Evolutionary conservation across 352 stramenopile genomes (phyloP).

Genomic region (Peronospora tabacina): DNA sequence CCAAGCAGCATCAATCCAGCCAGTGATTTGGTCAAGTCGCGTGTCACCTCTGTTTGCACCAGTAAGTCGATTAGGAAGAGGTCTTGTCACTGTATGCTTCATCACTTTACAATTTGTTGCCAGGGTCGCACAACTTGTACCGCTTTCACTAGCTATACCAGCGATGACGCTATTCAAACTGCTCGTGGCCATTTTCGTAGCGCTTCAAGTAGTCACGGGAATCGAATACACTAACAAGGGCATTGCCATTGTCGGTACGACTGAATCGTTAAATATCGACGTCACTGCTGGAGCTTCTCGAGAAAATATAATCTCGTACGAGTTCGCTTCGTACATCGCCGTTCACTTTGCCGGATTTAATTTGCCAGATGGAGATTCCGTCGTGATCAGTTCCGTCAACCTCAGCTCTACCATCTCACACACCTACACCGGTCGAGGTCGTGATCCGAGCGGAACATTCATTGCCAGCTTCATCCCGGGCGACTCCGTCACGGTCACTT

Average conservation of each 20-base stretch:
- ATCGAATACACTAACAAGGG: slow-evolving; percentile 30
- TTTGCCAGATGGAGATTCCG: slow-evolving; percentile 40
- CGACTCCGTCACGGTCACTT: slow-evolving; percentile 37
- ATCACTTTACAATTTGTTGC: slow-evolving; percentile 28
- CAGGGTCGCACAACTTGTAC: slow-evolving; percentile 5
- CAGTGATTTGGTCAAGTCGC: background rate
- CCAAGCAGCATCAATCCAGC: slow-evolving; percentile 12
- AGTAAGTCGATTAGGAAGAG: background rate
- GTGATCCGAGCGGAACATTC: slow-evolving; percentile 33
- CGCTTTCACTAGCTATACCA: background rate
- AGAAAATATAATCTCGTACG: slow-evolving; percentile 36
- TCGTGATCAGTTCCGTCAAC: slow-evolving; percentile 39
- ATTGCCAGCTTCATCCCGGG: slow-evolving; percentile 38
- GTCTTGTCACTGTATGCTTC: background rate
- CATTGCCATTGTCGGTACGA: slow-evolving; percentile 33
- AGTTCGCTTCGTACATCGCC: slow-evolving; percentile 44
- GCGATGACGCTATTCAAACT: slow-evolving; percentile 10
- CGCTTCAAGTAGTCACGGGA: slow-evolving; percentile 5
- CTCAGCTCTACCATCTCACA: slow-evolving; percentile 16
- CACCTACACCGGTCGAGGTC: slow-evolving; percentile 35
- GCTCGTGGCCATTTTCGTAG: slow-evolving; percentile 10
- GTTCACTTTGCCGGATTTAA: slow-evolving; percentile 49
- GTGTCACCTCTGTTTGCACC: slow-evolving; percentile 8
- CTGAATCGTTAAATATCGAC: slow-evolving; percentile 23
- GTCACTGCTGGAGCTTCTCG: slow-evolving; percentile 22